Percentiles rank a stretch among this genome's conserved stretches.
Conservation (phyloP, 2,329 filamentous ascomycete species). For the Aulographum hederae region DNA sequence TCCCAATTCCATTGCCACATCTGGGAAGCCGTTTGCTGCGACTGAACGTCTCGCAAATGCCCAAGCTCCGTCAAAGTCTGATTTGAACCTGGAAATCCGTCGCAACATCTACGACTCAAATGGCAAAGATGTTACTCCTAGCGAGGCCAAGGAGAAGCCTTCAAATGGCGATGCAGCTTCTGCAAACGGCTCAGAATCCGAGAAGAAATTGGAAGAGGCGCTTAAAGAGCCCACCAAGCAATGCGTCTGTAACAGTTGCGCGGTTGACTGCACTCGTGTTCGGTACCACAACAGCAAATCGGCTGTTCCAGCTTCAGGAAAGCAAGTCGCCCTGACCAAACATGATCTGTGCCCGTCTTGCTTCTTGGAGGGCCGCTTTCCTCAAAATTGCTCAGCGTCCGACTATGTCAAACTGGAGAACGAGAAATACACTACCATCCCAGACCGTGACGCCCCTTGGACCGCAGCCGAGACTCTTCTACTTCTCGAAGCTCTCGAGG, state of each 20-base stretch:
- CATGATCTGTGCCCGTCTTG: conserved; percentile 87
- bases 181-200: conserved; percentile 18
- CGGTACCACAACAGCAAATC: conserved; percentile 52
- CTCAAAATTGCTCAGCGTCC: conserved; percentile 55
- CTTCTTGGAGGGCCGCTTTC: conserved; percentile 69
- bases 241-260: conserved; percentile 77
- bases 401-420: conserved; percentile 87
- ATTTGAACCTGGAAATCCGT: conserved; percentile 80
- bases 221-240: conserved; percentile 45
- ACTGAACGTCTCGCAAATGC: conserved; percentile 57
- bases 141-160: conserved; percentile 44
- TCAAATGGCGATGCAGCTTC: conserved; percentile 53
- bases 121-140: conserved; percentile 63
- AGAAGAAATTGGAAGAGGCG: conserved; percentile 40
- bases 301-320: conserved; percentile 27
- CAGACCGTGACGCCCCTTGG: conserved; percentile 78
- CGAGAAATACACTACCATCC: conserved; percentile 56
- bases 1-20: conserved; percentile 45
- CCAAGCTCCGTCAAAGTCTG: conserved; percentile 49
- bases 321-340: conserved; percentile 42
- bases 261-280: conserved; percentile 66
- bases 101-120: conserved; percentile 92
- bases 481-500: conserved; percentile 76
- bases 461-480: conserved; percentile 77
- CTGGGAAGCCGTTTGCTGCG: conserved; percentile 41